phyloP scores from a whole-genome alignment of 768 basidiomycete genomes.

The Coprinopsis sp. region DNA sequence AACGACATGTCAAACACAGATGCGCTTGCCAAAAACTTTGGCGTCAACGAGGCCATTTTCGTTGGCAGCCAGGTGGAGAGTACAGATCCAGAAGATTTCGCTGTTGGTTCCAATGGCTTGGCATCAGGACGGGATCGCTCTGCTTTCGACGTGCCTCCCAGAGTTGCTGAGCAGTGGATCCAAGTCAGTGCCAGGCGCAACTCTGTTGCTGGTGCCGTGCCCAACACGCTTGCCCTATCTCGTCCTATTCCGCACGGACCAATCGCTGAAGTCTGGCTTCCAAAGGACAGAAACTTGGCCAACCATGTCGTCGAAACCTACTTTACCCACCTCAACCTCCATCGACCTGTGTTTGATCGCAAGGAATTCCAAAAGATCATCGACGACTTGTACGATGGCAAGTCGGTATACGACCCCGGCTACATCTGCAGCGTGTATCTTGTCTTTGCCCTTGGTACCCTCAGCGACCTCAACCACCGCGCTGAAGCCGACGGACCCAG shows the following conservation, averaged over 20 bases:
- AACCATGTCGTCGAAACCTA: constrained; percentile 62
- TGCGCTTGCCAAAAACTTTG: constrained; percentile 74
- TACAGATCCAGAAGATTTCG: constrained; percentile 66
- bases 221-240: constrained; percentile 32
- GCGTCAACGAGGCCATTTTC: constrained; percentile 68
- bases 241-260: constrained; percentile 25
- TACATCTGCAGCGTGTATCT: constrained; percentile 76
- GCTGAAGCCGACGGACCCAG: constrained; percentile 49
- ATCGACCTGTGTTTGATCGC: constrained; percentile 72
- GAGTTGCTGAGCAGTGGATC: constrained; percentile 61
- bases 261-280: constrained; percentile 60
- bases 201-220: constrained; percentile 24
- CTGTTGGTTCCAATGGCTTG: constrained; percentile 70
- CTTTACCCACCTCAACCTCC: constrained; percentile 71
- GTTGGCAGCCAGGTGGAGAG: constrained; percentile 59
- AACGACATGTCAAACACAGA: constrained; percentile 75
- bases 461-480: constrained; percentile 77
- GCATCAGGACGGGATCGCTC: constrained; percentile 65
- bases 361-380: constrained; percentile 64
- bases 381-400: constrained; percentile 60
- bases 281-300: constrained; percentile 69
- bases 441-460: constrained; percentile 73
- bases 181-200: constrained; percentile 49
- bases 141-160: constrained; percentile 48
- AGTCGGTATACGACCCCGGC: constrained; percentile 61